Evolutionary conservation across 2,329 filamentous ascomycete species (phyloP).

Genomic region (Aureobasidium lini): DNA sequence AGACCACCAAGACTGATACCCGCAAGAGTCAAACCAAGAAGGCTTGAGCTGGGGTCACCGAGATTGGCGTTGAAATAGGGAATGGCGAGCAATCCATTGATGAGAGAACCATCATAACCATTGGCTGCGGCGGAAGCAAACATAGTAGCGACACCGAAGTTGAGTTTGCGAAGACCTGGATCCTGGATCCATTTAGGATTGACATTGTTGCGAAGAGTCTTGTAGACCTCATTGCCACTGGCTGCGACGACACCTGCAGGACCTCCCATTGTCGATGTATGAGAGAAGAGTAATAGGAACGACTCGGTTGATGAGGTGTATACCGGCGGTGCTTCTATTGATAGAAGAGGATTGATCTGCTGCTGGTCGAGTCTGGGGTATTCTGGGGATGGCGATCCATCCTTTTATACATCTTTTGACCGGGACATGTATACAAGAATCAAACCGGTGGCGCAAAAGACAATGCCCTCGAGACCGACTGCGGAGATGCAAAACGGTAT

Average conservation of each 20-base stretch:
- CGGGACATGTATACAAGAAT: not conserved
- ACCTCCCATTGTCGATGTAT: conserved; percentile 2
- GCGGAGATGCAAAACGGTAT: not conserved
- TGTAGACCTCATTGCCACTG: conserved; percentile 17
- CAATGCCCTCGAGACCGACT: not conserved
- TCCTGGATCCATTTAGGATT: conserved; percentile 19
- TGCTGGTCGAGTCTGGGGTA: not conserved
- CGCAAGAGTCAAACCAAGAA: conserved; percentile 24
- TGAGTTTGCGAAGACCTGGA: conserved; percentile 18
- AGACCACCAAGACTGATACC: conserved; percentile 23
- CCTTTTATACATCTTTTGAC: not conserved
- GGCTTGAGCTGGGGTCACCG: conserved; percentile 20
- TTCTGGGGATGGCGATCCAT: not conserved
- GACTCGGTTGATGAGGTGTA: not conserved
- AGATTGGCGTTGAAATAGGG: conserved; percentile 28
- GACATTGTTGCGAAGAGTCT: conserved; percentile 17
- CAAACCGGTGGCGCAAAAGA: not conserved
- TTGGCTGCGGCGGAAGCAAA: conserved; percentile 22
- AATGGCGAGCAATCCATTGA: conserved; percentile 31
- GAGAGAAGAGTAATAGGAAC: not conserved
- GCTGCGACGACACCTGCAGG: conserved; percentile 1
- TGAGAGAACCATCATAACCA: conserved; percentile 25
- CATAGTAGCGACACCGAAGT: conserved; percentile 18
- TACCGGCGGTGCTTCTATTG: no score
- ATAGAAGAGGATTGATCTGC: not conserved